Base-by-base conservation (phyloP, 2,329 filamentous ascomycete genomes). In the Ceratocystis alfenasii region DNA sequence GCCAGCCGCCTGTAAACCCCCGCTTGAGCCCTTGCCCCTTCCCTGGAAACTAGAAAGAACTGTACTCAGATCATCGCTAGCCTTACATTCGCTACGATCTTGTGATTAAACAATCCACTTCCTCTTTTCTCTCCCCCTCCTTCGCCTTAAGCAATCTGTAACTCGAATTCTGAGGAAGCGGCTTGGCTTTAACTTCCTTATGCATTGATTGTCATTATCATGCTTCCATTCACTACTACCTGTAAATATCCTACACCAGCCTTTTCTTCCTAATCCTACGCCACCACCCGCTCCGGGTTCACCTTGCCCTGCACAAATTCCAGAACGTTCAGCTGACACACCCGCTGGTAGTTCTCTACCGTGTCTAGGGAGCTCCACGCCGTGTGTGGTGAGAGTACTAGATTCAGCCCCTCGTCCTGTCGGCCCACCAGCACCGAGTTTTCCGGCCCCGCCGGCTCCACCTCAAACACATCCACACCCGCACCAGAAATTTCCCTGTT, bases 401-500 rank as follows among this genome's bases (percentile, higher is more conserved):
- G 53, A 60, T 69, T 69, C 48, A 63, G 46, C 2, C 41, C 61
- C 48, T 66, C 61, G 2, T 33, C 50, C 25, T 66, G 60, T 5
- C 22, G 36, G 2, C 63, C 48, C 15, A 65, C 28, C 25, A 63
- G 20, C 28, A 59, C 59, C 5, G 60, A 65, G 15, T 45, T 62
- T 20, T 73, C 75, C 2, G 74, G 69, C 1, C 68, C 72, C 0
- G 87, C 85, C 4, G 89, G 89, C 72, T 94, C 89, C 3, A 81
- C 80, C 0, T 87, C 90, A 73, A 89, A 93, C 62, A 93, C 89
- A 70, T 94, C 89, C 22, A 93, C 80, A 2, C 87, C 89, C 0
- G 89, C 89, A 2, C 88, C 89, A 0, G 87, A 86, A 62, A 94
- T 87, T 71, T 82, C 85, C 0, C 86, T 87, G 28, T 81, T 79